Percentiles rank a stretch among this genome's conserved stretches.
Evolutionary conservation across 331 rosid genomes (phyloP).

Genomic region (Rosa hybrid): DNA sequence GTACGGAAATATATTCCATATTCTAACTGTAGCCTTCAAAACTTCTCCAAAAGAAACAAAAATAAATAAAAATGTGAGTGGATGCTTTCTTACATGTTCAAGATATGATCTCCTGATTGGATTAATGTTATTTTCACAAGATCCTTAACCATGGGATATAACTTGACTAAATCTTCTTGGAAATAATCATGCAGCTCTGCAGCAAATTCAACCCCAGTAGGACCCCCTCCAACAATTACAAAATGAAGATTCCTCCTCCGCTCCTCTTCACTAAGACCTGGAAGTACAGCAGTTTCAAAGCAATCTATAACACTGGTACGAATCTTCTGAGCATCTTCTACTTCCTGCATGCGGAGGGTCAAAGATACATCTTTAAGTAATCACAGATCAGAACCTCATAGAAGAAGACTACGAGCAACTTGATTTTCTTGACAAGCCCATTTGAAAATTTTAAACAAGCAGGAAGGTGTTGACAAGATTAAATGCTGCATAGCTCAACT

Average conservation of each 20-base stretch:
- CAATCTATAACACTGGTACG: conserved; percentile 84
- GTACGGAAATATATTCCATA: neutral
- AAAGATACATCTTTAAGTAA: conserved; percentile 18
- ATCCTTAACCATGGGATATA: conserved; percentile 74
- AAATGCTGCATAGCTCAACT: conserved; percentile 1
- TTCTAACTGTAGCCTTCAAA: neutral
- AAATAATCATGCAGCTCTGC: conserved; percentile 93
- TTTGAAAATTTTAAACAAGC: conserved; percentile 8
- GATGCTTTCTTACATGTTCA: conserved; percentile 69
- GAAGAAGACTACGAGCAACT: conserved; percentile 8
- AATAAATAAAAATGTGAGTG: neutral
- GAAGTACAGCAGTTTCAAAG: conserved; percentile 88
- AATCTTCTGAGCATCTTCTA: conserved; percentile 91
- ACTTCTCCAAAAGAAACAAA: neutral
- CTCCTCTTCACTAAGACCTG: conserved; percentile 77
- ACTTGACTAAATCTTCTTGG: conserved; percentile 67
- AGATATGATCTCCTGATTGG: conserved; percentile 98
- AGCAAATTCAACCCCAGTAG: conserved; percentile 97
- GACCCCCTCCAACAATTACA: conserved; percentile 98
- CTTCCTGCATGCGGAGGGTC: conserved; percentile 53
- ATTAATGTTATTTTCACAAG: conserved; percentile 77
- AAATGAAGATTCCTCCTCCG: conserved; percentile 81
- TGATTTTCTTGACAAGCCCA: neutral
- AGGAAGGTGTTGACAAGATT: neutral
- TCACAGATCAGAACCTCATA: conserved; percentile 13